Conservation (phyloP, 139 green algal genomes). For the Chlamydomonas eustigma region DNA sequence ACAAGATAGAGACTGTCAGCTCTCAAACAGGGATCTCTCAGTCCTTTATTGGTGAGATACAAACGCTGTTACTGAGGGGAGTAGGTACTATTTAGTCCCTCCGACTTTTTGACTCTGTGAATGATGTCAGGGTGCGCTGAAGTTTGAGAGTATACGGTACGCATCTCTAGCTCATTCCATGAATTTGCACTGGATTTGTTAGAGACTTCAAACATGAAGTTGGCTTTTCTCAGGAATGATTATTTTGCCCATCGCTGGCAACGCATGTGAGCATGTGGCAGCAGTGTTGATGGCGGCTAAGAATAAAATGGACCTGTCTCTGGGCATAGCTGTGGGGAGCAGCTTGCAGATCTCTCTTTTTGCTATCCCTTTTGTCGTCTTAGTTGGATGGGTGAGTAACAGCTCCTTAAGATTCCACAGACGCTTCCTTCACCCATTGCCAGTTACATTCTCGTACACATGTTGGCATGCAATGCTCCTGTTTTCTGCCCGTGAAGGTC, state of each 20-base stretch:
- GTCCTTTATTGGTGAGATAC: conserved; percentile 71
- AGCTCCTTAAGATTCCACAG: too few relatives aligned
- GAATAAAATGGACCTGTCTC: conserved; percentile 86
- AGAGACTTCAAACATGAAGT: too few relatives aligned
- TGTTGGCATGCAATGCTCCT: too few relatives aligned
- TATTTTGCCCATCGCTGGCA: conserved; percentile 79
- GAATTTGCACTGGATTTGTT: too few relatives aligned
- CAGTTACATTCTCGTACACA: too few relatives aligned
- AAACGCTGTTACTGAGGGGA: too few relatives aligned
- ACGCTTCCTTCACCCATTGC: too few relatives aligned
- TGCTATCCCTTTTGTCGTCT: conserved; percentile 73
- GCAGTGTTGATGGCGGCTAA: conserved; percentile 76
- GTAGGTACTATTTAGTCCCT: too few relatives aligned
- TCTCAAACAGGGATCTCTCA: conserved; percentile 59
- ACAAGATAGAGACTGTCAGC: conserved; percentile 68
- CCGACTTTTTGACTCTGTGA: too few relatives aligned
- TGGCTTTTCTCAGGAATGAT: conserved; percentile 6
- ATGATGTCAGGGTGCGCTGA: conserved; percentile 17
- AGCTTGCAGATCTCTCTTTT: conserved; percentile 84
- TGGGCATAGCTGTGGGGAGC: conserved; percentile 17
- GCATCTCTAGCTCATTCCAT: too few relatives aligned
- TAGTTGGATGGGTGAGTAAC: conserved; percentile 64
- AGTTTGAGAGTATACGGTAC: too few relatives aligned
- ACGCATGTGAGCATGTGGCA: conserved; percentile 86
- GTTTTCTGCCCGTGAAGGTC: neutral